Percentiles rank a stretch among this genome's conserved stretches.
Evolutionary conservation across 2,329 filamentous ascomycete species (phyloP).

Genomic region (Nigrospora oryzae): DNA sequence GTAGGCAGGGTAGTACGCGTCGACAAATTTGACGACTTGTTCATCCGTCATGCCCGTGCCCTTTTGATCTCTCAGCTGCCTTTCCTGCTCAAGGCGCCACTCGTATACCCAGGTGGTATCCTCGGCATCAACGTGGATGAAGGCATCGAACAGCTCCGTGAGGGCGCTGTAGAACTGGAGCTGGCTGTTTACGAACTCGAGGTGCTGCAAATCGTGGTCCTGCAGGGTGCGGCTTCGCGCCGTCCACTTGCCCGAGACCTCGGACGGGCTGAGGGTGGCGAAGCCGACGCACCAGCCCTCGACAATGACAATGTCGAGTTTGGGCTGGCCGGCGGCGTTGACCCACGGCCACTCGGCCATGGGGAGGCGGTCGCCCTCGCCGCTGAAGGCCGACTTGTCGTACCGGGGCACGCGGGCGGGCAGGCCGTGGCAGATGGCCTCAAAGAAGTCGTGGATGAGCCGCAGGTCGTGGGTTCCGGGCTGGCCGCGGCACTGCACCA

Average conservation of each 20-base stretch:
- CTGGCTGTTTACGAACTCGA: constrained; percentile 22
- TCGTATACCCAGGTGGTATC: constrained; percentile 69
- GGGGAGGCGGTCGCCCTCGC: constrained; percentile 67
- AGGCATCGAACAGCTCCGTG: constrained; percentile 42
- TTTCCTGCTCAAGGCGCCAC: constrained; percentile 79
- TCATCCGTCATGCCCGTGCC: constrained; percentile 77
- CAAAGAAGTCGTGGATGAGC: constrained; percentile 56
- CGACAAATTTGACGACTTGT: constrained; percentile 67
- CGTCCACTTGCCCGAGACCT: constrained; percentile 43
- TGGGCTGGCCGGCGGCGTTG: constrained; percentile 38
- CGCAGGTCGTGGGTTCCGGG: constrained; percentile 74
- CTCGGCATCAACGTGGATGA: constrained; percentile 59
- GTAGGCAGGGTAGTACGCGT: constrained; percentile 62
- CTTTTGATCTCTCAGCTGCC: constrained; percentile 53
- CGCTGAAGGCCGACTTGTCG: constrained; percentile 72
- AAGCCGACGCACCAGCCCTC: constrained; percentile 93
- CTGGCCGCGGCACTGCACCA: constrained; percentile 76
- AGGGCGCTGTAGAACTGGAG: constrained; percentile 42
- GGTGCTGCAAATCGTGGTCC: constrained; percentile 28
- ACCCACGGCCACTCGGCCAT: constrained; percentile 52
- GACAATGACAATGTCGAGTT: constrained; percentile 63
- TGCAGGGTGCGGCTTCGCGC: constrained; percentile 39
- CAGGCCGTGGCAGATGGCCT: constrained; percentile 39
- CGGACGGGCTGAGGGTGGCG: constrained; percentile 46
- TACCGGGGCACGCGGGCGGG: constrained; percentile 61